A percentile compares a stretch with the other conserved stretches of the same genome.
Conservation (phyloP, 495 filamentous ascomycete genomes). For the Talaromyces liani region DNA sequence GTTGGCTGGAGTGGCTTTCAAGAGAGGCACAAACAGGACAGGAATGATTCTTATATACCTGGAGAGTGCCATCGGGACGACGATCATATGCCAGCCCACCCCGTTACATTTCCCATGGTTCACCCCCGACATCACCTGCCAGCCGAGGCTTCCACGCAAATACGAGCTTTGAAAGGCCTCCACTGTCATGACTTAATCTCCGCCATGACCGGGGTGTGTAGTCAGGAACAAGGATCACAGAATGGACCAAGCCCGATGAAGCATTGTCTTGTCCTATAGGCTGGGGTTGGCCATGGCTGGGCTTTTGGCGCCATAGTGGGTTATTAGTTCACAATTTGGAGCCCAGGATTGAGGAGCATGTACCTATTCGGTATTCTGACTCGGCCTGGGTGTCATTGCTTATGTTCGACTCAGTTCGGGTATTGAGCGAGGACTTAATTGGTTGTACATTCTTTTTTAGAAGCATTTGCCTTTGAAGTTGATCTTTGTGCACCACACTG, state of each 20-base stretch:
- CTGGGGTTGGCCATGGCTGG: neutral
- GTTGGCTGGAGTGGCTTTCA: neutral
- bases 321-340: neutral
- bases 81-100: conserved; percentile 3
- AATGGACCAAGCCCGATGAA: neutral
- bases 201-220: neutral
- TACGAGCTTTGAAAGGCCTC: neutral
- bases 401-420: no score
- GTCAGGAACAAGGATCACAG: neutral
- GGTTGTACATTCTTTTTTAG: neutral
- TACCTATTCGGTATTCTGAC: neutral
- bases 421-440: neutral
- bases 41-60: conserved; percentile 1
- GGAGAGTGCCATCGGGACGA: neutral
- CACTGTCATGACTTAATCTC: neutral
- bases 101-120: neutral
- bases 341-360: neutral
- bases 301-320: neutral
- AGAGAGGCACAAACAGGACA: neutral
- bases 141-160: conserved; percentile 1
- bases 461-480: neutral
- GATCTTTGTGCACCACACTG: neutral
- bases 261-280: neutral
- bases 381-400: neutral
- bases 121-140: neutral